Conservation (phyloP, 2,329 filamentous ascomycete species). For the Cadophora sp. region DNA sequence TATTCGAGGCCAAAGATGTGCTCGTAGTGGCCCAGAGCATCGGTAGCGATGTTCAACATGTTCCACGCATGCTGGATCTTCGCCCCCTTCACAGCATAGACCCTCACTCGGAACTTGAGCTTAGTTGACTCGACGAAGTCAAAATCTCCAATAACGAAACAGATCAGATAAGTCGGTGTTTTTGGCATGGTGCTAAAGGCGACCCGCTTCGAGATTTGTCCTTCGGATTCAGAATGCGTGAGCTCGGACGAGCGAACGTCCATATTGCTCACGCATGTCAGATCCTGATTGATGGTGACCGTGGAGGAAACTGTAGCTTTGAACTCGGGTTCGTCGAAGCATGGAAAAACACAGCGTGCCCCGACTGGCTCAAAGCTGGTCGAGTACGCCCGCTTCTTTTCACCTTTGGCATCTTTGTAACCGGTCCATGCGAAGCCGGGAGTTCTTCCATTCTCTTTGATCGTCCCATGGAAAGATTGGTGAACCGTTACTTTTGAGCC, state of each 20-base stretch:
- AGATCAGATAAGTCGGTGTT: conserved; percentile 76
- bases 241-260: conserved; percentile 47
- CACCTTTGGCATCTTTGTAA: background rate
- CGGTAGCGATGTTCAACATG: conserved; percentile 66
- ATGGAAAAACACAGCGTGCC: conserved; percentile 69
- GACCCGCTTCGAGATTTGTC: conserved; percentile 65
- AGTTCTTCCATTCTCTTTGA: conserved; percentile 5
- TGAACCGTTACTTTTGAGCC: background rate
- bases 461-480: background rate
- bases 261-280: conserved; percentile 77
- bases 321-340: conserved; percentile 75
- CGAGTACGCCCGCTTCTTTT: background rate
- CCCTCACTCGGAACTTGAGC: conserved; percentile 72
- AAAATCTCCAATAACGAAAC: conserved; percentile 73
- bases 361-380: conserved; percentile 64
- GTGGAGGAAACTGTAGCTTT: conserved; percentile 68
- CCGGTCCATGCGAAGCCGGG: background rate
- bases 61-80: conserved; percentile 29
- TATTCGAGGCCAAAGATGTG: conserved; percentile 72
- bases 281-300: conserved; percentile 67
- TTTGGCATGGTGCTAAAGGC: conserved; percentile 72
- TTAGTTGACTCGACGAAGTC: conserved; percentile 71
- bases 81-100: conserved; percentile 62
- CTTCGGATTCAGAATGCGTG: conserved; percentile 36
- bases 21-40: conserved; percentile 73